A percentile compares a stretch with the other conserved stretches of the same genome.
Conservation (phyloP, 306 rosid species). For the Trifolium subterraneum region DNA sequence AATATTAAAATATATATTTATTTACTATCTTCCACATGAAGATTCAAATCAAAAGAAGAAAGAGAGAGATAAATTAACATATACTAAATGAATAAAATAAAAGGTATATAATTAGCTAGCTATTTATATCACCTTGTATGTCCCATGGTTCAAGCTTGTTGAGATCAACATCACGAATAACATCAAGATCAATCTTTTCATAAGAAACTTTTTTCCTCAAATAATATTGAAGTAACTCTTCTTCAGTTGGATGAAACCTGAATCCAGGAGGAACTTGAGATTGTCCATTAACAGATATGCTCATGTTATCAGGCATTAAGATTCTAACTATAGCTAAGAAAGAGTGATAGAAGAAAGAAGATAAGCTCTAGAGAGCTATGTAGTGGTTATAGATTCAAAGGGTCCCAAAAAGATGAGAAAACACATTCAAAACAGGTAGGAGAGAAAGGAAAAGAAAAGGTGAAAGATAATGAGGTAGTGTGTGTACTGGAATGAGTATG, state of each 20-base stretch:
- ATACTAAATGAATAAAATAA: neutral
- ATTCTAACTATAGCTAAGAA: neutral
- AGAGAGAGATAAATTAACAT: neutral
- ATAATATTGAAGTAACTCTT: constrained; percentile 87
- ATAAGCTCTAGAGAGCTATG: constrained; percentile 9
- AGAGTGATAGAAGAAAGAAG: constrained; percentile 12
- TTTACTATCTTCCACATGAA: constrained; percentile 2
- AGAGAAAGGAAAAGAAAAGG: constrained; percentile 30
- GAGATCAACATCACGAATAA: constrained; percentile 91
- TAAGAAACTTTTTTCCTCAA: constrained; percentile 78
- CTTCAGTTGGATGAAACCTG: constrained; percentile 89
- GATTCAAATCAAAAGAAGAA: constrained; percentile 9
- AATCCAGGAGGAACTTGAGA: constrained; percentile 95
- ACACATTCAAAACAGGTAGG: constrained; percentile 40
- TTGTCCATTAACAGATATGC: constrained; percentile 86
- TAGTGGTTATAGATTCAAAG: constrained; percentile 41
- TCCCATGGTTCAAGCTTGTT: constrained; percentile 99
- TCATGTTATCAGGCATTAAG: constrained; percentile 70
- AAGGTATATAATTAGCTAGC: neutral
- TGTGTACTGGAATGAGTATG: constrained; percentile 57
- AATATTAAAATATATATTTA: neutral
- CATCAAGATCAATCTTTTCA: constrained; percentile 83
- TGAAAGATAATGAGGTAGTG: constrained; percentile 40
- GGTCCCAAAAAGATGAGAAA: constrained; percentile 42
- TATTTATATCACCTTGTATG: constrained; percentile 69